These are phyloP conservation scores for Saccharomycopsis fodiens DNA, from an alignment of 805 yeast species.

Conservation along the genomic window DNA sequence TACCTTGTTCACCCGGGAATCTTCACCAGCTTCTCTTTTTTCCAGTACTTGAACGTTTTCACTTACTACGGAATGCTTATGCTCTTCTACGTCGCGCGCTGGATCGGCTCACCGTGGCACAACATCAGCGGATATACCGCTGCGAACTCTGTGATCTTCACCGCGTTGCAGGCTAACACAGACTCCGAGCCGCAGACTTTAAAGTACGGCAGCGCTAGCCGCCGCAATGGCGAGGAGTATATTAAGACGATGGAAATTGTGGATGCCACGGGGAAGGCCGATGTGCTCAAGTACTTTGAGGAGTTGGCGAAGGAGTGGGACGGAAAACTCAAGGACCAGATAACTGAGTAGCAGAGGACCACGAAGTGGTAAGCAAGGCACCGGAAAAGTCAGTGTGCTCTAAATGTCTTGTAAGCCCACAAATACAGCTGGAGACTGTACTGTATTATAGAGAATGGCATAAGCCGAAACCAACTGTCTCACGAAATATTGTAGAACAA, in stretches of 20 bases:
- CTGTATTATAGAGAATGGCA: no score
- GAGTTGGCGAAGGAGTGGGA: constrained; percentile 62
- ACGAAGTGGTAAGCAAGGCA: neutral
- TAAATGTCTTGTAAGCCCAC: no score
- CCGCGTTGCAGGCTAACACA: constrained; percentile 47
- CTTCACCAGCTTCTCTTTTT: constrained; percentile 75
- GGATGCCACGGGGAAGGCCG: constrained; percentile 49
- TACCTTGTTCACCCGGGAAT: constrained; percentile 92
- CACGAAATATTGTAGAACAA: no score
- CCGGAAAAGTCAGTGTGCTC: neutral
- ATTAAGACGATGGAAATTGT: constrained; percentile 51
- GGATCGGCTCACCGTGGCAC: constrained; percentile 81
- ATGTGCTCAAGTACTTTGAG: constrained; percentile 59
- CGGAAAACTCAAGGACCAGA: constrained; percentile 63
- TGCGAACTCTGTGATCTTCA: constrained; percentile 78
- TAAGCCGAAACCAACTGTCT: no score
- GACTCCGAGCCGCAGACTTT: constrained; percentile 36
- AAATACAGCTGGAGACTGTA: no score
- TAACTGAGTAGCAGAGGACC: constrained; percentile 36
- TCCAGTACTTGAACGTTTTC: constrained; percentile 64
- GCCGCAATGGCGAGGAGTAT: constrained; percentile 56
- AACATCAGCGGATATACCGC: constrained; percentile 83
- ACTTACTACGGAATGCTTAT: constrained; percentile 82
- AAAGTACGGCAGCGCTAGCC: constrained; percentile 69
- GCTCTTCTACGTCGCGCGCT: constrained; percentile 76